Conservation (phyloP, 805 yeast species). For the Candida mattraensis region DNA sequence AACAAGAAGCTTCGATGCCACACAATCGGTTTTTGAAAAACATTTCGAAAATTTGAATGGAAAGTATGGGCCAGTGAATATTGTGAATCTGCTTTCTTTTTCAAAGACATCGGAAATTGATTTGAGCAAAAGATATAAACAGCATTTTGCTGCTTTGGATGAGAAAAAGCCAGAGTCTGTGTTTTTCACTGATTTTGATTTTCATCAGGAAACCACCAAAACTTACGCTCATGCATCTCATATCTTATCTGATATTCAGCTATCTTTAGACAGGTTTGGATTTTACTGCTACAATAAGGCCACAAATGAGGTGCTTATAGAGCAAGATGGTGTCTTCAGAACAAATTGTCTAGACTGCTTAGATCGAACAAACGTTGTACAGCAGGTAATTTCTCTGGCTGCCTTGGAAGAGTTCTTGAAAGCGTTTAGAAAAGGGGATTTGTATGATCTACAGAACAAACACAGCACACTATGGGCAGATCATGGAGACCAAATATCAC, state of each 20-base stretch:
- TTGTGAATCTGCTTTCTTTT: slow-evolving; percentile 75
- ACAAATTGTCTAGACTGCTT: slow-evolving; percentile 94
- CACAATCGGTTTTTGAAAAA: slow-evolving; percentile 83
- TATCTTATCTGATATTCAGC: slow-evolving; percentile 61
- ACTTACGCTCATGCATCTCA: slow-evolving; percentile 82
- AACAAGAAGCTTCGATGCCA: slow-evolving; percentile 87
- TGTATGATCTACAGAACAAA: slow-evolving; percentile 57
- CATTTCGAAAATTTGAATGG: slow-evolving; percentile 73
- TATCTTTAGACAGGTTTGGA: slow-evolving; percentile 74
- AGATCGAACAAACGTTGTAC: slow-evolving; percentile 89
- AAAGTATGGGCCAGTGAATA: slow-evolving; percentile 84
- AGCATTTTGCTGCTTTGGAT: slow-evolving; percentile 50
- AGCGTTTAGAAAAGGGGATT: slow-evolving; percentile 31
- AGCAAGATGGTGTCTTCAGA: slow-evolving; percentile 89
- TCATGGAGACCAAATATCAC: slow-evolving; percentile 95
- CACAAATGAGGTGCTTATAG: slow-evolving; percentile 54
- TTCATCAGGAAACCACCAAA: slow-evolving; percentile 88
- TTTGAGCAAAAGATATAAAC: slow-evolving; percentile 62
- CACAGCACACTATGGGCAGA: slow-evolving; percentile 96
- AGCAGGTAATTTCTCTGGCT: slow-evolving; percentile 75
- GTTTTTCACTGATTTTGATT: slow-evolving; percentile 81
- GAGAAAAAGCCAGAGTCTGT: slow-evolving; percentile 39
- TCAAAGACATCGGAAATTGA: slow-evolving; percentile 77
- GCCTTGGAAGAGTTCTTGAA: slow-evolving; percentile 59
- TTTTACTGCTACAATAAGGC: slow-evolving; percentile 72